These are phyloP conservation scores for Schwanniomyces sp. DNA, from an alignment of 805 yeast genomes.

Conservation along the genomic window DNA sequence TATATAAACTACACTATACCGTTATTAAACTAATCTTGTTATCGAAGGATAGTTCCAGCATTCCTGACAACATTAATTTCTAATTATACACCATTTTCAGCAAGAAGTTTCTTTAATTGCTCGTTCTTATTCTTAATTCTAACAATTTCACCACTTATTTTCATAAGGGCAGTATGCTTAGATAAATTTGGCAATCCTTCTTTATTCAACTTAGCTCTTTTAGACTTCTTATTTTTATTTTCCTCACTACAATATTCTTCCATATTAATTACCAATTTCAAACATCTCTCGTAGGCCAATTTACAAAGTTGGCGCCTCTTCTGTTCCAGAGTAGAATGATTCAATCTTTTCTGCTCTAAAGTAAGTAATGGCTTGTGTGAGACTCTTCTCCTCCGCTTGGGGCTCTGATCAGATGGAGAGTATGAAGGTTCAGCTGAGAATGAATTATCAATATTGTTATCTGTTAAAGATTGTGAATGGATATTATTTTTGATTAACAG, in stretches of 20 bases:
- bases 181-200: slow-evolving; percentile 47
- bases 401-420: slow-evolving; percentile 5
- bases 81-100: not conserved
- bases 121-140: slow-evolving; percentile 34
- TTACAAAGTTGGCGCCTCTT: slow-evolving; percentile 44
- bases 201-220: slow-evolving; percentile 39
- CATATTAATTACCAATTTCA: slow-evolving; percentile 37
- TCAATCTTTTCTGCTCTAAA: slow-evolving; percentile 40
- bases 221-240: slow-evolving; percentile 27
- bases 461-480: not conserved
- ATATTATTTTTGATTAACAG: slow-evolving; percentile 7
- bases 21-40: not conserved
- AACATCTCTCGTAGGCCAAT: slow-evolving; percentile 44
- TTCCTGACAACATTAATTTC: not conserved
- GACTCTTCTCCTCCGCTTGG: slow-evolving; percentile 25
- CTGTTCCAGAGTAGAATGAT: slow-evolving; percentile 44
- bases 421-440: not conserved
- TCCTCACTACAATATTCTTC: slow-evolving; percentile 36
- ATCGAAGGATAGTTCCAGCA: not conserved
- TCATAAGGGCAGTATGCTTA: slow-evolving; percentile 42
- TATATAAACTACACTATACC: not conserved
- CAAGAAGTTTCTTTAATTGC: slow-evolving; percentile 26
- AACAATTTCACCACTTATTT: slow-evolving; percentile 38
- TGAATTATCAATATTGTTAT: not conserved
- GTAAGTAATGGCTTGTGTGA: slow-evolving; percentile 36